These are phyloP conservation scores for Colletotrichum sp. DNA, from an alignment of 2,329 filamentous ascomycete species.

Conservation along the genomic window DNA sequence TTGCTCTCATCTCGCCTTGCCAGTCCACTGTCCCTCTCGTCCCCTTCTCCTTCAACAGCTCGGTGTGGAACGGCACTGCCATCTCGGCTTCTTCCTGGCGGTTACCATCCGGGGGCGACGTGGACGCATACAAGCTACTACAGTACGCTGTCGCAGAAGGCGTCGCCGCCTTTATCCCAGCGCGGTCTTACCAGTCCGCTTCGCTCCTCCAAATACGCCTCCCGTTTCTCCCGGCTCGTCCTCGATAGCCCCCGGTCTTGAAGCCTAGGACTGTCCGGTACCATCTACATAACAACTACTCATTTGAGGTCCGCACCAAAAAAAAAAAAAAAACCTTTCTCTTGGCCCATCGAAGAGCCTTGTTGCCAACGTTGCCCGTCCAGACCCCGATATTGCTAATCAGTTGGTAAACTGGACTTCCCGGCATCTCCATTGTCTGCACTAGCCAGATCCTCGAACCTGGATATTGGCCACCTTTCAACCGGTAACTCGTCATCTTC, in stretches of 20 bases:
- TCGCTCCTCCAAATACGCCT: background rate
- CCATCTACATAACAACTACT: background rate
- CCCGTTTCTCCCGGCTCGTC: background rate
- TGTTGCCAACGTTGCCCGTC: background rate
- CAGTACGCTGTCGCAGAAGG: background rate
- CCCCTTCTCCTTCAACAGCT: constrained; percentile 2
- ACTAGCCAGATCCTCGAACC: background rate
- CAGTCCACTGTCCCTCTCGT: background rate
- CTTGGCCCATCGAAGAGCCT: background rate
- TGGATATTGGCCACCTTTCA: constrained; percentile 13
- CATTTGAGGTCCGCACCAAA: background rate
- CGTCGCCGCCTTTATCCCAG: background rate
- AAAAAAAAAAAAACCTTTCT: background rate
- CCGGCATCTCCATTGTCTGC: background rate
- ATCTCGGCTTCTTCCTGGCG: background rate
- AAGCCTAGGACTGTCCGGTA: background rate
- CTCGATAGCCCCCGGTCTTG: background rate
- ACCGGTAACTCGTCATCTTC: background rate
- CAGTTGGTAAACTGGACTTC: background rate
- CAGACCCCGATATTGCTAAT: constrained; percentile 2
- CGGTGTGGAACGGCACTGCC: background rate
- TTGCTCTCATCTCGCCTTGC: background rate
- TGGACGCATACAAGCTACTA: background rate
- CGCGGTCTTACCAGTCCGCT: background rate
- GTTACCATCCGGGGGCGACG: background rate